phyloP scores from a whole-genome alignment of 2,329 filamentous ascomycete genomes.

The Alternaria arbusti region DNA sequence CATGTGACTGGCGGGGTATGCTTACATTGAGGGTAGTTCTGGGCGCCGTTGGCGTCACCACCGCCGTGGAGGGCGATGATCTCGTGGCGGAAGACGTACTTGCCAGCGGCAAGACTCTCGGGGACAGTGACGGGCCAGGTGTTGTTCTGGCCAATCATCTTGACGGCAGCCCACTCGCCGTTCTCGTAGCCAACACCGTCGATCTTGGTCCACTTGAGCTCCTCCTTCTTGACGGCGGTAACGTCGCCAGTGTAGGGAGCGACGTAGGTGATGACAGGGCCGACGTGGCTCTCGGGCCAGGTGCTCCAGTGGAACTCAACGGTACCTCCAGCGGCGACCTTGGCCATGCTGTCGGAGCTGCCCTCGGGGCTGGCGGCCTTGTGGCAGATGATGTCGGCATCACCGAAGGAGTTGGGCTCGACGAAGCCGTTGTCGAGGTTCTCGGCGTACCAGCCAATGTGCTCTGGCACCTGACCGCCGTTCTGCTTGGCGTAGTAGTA shows the following conservation, averaged over 20 bases:
- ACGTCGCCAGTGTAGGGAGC: constrained; percentile 43
- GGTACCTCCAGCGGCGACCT: constrained; percentile 66
- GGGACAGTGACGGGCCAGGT: constrained; percentile 58
- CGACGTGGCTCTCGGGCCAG: constrained; percentile 48
- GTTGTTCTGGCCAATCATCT: constrained; percentile 55
- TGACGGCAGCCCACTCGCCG: constrained; percentile 46
- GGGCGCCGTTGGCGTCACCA: constrained; percentile 55
- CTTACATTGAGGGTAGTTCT: constrained; percentile 59
- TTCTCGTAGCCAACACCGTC: constrained; percentile 39
- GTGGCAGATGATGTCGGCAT: constrained; percentile 66
- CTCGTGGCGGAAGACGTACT: constrained; percentile 65
- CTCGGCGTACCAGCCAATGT: constrained; percentile 54
- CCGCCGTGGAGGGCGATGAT: constrained; percentile 58
- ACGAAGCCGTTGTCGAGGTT: constrained; percentile 49
- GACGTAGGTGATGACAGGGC: constrained; percentile 50
- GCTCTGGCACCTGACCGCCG: constrained; percentile 34
- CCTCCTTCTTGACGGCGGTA: constrained; percentile 42
- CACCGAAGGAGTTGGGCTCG: constrained; percentile 33
- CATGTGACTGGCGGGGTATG: neutral
- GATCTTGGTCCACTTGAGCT: constrained; percentile 50
- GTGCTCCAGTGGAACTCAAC: constrained; percentile 61
- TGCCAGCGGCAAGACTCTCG: constrained; percentile 52
- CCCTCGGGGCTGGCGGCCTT: constrained; percentile 56
- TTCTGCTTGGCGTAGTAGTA: constrained; percentile 48
- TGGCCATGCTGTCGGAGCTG: constrained; percentile 52